These are phyloP conservation scores for Pelagomonas calceolata DNA, from an alignment of 108 stramenopile genomes.

Conservation along the genomic window DNA sequence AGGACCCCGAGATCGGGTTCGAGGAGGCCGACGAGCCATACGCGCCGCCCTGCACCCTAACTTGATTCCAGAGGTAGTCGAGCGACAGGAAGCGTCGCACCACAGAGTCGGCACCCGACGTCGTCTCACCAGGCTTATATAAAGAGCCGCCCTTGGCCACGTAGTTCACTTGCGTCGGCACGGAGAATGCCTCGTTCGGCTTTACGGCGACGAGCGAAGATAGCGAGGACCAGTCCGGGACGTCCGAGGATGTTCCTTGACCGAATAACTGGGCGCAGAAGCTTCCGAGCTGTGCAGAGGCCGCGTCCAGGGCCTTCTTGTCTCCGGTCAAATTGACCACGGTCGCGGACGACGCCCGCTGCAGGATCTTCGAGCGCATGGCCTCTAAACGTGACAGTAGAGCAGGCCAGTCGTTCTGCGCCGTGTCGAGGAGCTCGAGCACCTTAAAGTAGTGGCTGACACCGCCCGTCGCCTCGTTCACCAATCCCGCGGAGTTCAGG, in stretches of 20 bases:
- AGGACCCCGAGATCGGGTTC: constrained; percentile 57
- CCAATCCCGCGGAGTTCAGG: constrained; percentile 71
- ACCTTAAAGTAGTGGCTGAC: constrained; percentile 64
- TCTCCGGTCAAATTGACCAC: constrained; percentile 86
- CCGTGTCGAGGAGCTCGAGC: constrained; percentile 63
- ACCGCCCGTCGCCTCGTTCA: constrained; percentile 79
- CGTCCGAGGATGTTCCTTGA: constrained; percentile 14
- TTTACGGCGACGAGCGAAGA: too few species aligned
- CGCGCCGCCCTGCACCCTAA: constrained; percentile 88
- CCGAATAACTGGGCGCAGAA: constrained; percentile 66
- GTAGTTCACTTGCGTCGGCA: constrained; percentile 87
- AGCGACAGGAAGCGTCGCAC: constrained; percentile 72
- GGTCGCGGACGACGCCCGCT: constrained; percentile 58
- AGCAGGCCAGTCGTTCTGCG: constrained; percentile 83
- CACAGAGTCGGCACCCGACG: constrained; percentile 62
- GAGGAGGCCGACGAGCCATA: constrained; percentile 91
- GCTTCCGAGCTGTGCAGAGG: constrained; percentile 50
- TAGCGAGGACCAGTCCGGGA: not conserved
- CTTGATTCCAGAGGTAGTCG: constrained; percentile 81
- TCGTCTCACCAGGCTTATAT: constrained; percentile 65
- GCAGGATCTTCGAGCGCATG: constrained; percentile 65
- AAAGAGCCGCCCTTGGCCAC: constrained; percentile 79
- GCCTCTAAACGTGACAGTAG: constrained; percentile 66
- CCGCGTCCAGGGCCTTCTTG: constrained; percentile 45
- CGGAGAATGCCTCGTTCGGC: constrained; percentile 81